A percentile compares a stretch with the other conserved stretches of the same genome.
Conservation (phyloP, 148 eudicot genomes). For the Rhododendron mucronatum region DNA sequence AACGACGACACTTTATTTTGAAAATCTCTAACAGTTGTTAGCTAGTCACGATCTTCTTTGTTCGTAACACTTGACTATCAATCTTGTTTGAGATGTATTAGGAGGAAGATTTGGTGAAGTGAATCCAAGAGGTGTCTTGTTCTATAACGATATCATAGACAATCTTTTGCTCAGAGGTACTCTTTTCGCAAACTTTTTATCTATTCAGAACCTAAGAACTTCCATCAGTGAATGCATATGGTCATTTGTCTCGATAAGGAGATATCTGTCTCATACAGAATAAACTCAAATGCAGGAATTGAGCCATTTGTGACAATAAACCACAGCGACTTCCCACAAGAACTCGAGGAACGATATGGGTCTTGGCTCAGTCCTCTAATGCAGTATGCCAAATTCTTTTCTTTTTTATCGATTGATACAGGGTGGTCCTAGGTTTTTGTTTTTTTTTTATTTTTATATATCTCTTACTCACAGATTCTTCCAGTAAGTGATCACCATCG, state of each 20-base stretch:
- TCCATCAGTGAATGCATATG: background rate
- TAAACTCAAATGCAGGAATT: constrained; percentile 42
- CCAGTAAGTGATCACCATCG: background rate
- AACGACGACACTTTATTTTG: too few species aligned
- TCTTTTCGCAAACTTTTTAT: background rate
- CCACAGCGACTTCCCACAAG: constrained; percentile 68
- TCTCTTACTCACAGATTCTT: background rate
- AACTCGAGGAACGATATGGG: constrained; percentile 60
- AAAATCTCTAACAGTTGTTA: too few species aligned
- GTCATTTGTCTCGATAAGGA: too few species aligned
- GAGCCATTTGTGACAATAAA: constrained; percentile 77
- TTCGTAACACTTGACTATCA: background rate
- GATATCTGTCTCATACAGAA: background rate
- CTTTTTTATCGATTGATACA: background rate
- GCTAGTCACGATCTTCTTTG: background rate
- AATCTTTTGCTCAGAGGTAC: constrained; percentile 58
- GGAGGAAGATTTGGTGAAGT: constrained; percentile 63
- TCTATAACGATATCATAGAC: constrained; percentile 63
- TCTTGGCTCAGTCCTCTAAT: constrained; percentile 76
- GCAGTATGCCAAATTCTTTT: constrained; percentile 41
- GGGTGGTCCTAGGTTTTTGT: background rate
- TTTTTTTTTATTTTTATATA: background rate
- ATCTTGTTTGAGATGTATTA: constrained; percentile 17
- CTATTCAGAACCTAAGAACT: background rate
- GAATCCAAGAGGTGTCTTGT: constrained; percentile 48